Evolutionary conservation across 108 stramenopile species (phyloP).

Genomic region (Conticribra weissflogii): DNA sequence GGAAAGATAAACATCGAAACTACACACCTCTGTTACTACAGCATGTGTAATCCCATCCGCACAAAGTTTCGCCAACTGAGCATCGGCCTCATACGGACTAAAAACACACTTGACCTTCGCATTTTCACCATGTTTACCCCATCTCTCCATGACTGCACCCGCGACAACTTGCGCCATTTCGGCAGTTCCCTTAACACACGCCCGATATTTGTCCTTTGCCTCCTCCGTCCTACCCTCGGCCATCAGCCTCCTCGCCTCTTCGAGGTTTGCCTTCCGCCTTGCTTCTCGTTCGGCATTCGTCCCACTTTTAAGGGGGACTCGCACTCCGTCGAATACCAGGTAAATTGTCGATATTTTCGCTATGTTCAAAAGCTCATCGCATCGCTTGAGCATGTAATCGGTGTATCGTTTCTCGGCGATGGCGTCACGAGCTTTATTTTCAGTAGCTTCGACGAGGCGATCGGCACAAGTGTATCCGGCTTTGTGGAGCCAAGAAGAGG

Average conservation of each 20-base stretch:
- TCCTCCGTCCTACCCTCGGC: constrained; percentile 47
- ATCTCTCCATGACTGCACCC: constrained; percentile 23
- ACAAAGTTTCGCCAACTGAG: constrained; percentile 91
- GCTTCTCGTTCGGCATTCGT: constrained; percentile 74
- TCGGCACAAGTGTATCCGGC: constrained; percentile 83
- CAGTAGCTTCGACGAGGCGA: constrained; percentile 70
- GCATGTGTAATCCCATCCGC: constrained; percentile 78
- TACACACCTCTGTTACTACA: constrained; percentile 84
- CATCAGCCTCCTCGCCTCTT: constrained; percentile 62
- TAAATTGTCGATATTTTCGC: constrained; percentile 58
- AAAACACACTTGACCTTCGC: constrained; percentile 69
- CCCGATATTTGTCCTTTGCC: constrained; percentile 73
- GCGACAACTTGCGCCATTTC: constrained; percentile 66
- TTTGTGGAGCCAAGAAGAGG: constrained; percentile 87
- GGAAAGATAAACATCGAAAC: constrained; percentile 21
- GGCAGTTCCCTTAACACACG: constrained; percentile 68
- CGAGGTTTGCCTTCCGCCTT: constrained; percentile 58
- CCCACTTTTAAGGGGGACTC: constrained; percentile 79
- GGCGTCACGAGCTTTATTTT: constrained; percentile 48
- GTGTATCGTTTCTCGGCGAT: constrained; percentile 54
- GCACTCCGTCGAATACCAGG: constrained; percentile 84
- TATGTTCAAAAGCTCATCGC: constrained; percentile 58
- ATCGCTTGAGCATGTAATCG: constrained; percentile 67
- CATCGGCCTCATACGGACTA: constrained; percentile 97
- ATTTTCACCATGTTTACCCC: constrained; percentile 26